Conservation (phyloP, 495 filamentous ascomycete genomes). For the Aspergillus panamensis region DNA sequence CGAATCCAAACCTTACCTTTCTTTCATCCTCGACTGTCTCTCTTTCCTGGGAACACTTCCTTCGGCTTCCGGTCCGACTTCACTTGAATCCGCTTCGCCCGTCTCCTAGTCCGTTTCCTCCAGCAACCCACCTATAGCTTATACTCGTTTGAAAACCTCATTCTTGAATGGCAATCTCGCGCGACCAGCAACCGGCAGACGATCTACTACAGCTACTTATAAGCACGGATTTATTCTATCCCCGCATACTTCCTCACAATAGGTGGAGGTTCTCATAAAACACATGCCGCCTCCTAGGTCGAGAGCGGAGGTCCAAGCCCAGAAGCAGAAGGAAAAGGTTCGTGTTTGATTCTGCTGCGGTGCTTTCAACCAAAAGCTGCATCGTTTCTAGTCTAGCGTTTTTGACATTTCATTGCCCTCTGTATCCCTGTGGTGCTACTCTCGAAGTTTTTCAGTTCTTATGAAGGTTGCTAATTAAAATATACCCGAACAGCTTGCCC, state of each 20-base stretch:
- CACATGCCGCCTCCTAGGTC: constrained; percentile 61
- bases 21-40: constrained; percentile 1
- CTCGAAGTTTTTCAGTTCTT: not conserved
- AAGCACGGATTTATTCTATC: constrained; percentile 7
- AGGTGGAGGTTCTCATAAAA: constrained; percentile 34
- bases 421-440: not conserved
- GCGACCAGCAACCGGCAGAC: constrained; percentile 6
- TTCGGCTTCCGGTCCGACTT: constrained; percentile 7
- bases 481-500: constrained; percentile 66
- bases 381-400: not conserved
- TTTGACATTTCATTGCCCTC: not conserved
- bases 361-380: not conserved
- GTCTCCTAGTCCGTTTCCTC: not conserved
- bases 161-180: constrained; percentile 26
- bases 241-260: constrained; percentile 21
- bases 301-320: constrained; percentile 84
- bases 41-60: not conserved
- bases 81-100: constrained; percentile 7
- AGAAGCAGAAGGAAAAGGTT: constrained; percentile 94
- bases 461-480: not conserved
- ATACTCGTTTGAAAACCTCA: not conserved
- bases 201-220: constrained; percentile 7
- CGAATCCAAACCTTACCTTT: not conserved
- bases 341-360: constrained; percentile 21
- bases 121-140: not conserved